Base-by-base conservation (phyloP, 2,329 filamentous ascomycete species). In the Cryphonectria nitschkei region DNA sequence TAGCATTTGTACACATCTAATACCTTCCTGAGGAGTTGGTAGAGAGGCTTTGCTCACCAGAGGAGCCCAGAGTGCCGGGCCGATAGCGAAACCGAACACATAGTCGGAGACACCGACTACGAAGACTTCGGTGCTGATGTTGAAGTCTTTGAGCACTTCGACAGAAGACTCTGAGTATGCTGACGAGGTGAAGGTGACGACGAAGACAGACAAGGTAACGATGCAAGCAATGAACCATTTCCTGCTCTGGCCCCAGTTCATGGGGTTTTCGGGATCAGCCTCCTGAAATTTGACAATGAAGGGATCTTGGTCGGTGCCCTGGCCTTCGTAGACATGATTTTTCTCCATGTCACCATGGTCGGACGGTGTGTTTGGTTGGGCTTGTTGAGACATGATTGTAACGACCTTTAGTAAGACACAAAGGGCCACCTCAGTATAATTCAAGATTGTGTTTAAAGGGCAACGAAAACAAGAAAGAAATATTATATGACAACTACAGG, bases 1-100 rank as follows among this genome's bases (percentile, higher is more conserved):
- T 34, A 58, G 54, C 54, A 29, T 34, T 58, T 58, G 32, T 14
- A 58, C 22, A n/a, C n/a, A 58, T 58, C 7, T 29, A 58, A 29
- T 58, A n/a, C n/a, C n/a, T n/a, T n/a, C n/a, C n/a, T n/a, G n/a
- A n/a, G n/a, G n/a, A n/a, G n/a, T n/a, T 34, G 32, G 67, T 80
- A 81, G 68, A 84, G 81, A 2, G 81, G 78, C 16, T 82, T 58
- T 26, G 32, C 54, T 29, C 14, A 58, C 54, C 34, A 90, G 76
- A 3, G 87, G 87, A n/a, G 88, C 89, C 84, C 87, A 89, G 0
- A 90, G 73, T 52, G 89, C 77, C 2, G 87, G 86, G 0, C 88
- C 87, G 56, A 89, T 80, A 34, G 81, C 82, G 66, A 89, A 89
- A 2, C 87, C 88, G 14, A 89, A 72, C 8, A 90, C 87, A 76